phyloP scores from a whole-genome alignment of 768 basidiomycete genomes.

The Naganishia kalamii region DNA sequence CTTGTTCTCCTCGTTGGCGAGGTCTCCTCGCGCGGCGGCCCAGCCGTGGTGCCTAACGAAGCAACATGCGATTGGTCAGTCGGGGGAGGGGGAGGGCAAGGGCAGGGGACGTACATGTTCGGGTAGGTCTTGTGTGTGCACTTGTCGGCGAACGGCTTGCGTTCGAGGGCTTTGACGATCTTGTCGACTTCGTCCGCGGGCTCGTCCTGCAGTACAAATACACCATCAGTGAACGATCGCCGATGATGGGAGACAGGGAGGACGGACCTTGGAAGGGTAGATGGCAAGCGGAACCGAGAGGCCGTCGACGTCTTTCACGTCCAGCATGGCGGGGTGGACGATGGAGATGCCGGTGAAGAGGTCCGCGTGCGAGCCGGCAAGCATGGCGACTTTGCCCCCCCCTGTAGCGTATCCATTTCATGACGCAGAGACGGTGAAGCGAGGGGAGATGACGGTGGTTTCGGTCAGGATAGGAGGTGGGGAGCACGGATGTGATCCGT shows the following conservation, averaged over 20 bases:
- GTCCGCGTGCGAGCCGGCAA: conserved; percentile 39
- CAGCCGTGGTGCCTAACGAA: conserved; percentile 57
- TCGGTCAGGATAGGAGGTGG: too few species aligned
- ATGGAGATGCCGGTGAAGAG: conserved; percentile 49
- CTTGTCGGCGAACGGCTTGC: conserved; percentile 54
- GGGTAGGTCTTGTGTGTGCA: conserved; percentile 54
- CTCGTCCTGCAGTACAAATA: conserved; percentile 28
- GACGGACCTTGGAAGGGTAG: conserved; percentile 46
- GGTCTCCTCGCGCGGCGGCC: conserved; percentile 58
- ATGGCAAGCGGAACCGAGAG: conserved; percentile 41
- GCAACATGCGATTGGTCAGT: conserved; percentile 44
- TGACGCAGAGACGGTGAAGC: not conserved
- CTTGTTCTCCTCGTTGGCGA: conserved; percentile 56
- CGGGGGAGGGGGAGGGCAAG: conserved; percentile 22
- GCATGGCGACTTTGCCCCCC: conserved; percentile 46
- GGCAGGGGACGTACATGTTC: conserved; percentile 47
- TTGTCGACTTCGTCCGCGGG: conserved; percentile 47
- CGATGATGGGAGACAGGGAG: not conserved
- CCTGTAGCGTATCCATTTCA: conserved; percentile 22
- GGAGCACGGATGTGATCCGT: not conserved
- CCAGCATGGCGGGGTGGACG: conserved; percentile 49
- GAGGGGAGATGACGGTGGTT: conserved; percentile 3
- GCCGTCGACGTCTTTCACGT: conserved; percentile 33
- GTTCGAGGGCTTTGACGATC: conserved; percentile 52
- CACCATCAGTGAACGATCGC: not conserved